Conservation (phyloP, 768 basidiomycete species). For the Suillus paluster region DNA sequence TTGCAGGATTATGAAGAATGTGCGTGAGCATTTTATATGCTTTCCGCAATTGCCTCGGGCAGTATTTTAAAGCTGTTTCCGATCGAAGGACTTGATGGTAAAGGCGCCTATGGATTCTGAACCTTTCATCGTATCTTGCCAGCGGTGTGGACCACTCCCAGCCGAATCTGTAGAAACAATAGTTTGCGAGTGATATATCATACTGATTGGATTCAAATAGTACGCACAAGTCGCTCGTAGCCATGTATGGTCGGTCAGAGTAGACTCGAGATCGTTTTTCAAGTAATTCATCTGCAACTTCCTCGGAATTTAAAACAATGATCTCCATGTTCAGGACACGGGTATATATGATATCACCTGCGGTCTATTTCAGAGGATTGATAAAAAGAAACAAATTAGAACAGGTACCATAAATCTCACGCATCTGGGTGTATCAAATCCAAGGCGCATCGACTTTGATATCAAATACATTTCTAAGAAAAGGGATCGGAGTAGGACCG, state of each 20-base stretch:
- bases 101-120: slow-evolving; percentile 26
- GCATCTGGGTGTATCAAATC: slow-evolving; percentile 48
- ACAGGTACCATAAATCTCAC: slow-evolving; percentile 43
- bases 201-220: no score
- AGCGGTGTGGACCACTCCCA: no score
- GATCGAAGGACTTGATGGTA: slow-evolving; percentile 22
- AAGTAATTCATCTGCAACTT: slow-evolving; percentile 30
- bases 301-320: slow-evolving; percentile 30
- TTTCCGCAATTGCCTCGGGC: slow-evolving; percentile 18
- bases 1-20: slow-evolving; percentile 14
- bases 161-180: no score
- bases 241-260: slow-evolving; percentile 29
- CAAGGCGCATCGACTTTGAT: slow-evolving; percentile 45
- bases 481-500: slow-evolving; percentile 43
- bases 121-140: slow-evolving; percentile 23
- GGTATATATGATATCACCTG: slow-evolving; percentile 33
- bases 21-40: slow-evolving; percentile 15
- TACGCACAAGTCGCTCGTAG: slow-evolving; percentile 17
- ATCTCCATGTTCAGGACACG: slow-evolving; percentile 28
- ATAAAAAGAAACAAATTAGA: not conserved
- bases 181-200: no score
- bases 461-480: slow-evolving; percentile 49
- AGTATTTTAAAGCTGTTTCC: slow-evolving; percentile 15
- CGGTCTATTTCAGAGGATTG: not conserved
- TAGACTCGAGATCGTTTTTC: slow-evolving; percentile 34